Evolutionary conservation across 139 green algal species (phyloP), one percentile per base, ranked within the genome.

Genomic region (Chlorella sp.): DNA sequence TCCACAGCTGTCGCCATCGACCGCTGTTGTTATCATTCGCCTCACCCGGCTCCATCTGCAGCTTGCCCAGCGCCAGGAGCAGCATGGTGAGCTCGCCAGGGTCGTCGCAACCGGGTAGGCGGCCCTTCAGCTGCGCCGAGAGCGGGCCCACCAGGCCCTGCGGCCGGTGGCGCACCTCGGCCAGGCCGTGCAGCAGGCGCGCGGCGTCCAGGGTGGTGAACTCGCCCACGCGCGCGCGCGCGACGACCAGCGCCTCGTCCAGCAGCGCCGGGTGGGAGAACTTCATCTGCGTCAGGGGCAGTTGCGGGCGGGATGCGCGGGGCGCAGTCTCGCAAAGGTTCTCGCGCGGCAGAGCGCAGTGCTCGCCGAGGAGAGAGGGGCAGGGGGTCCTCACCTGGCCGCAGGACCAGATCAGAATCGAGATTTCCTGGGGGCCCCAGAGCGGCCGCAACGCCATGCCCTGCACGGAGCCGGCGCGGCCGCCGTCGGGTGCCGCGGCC

Each of bases 361-460:
- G 56, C 29, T 11, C 33, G 33, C 14, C 59, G 5, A 11, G 56
- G 23, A 8, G 23, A 21, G 1, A 21, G 53, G 41, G 27, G 31
- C 5, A 33, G 4, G 0, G 25, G 3, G 1, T 2, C 17, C 71
- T 31, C 60, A 55, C 72, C 60, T 33, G 25, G 25, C 72, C 61
- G 36, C 61, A 78, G 27, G 59, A 45, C 60, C 51, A 71, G 45
- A n/a, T 35, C 31, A 77, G 72, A 23, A 61, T 36, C 25, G 72
- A 61, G 8, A 78, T 59, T 48, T 84, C 73, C 36, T 65, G 42
- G 0, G 79, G 31, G 0, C 66, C 35, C 36, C 81, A 84, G 8
- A 77, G 55, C 5, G 78, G 25, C 35, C 81, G 72, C n/a, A n/a
- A n/a, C n/a, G n/a, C n/a, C n/a, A n/a, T n/a, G n/a, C n/a, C n/a